These are phyloP conservation scores for Ascochyta lentis DNA, from an alignment of 2,329 filamentous ascomycete genomes.

Conservation along the genomic window DNA sequence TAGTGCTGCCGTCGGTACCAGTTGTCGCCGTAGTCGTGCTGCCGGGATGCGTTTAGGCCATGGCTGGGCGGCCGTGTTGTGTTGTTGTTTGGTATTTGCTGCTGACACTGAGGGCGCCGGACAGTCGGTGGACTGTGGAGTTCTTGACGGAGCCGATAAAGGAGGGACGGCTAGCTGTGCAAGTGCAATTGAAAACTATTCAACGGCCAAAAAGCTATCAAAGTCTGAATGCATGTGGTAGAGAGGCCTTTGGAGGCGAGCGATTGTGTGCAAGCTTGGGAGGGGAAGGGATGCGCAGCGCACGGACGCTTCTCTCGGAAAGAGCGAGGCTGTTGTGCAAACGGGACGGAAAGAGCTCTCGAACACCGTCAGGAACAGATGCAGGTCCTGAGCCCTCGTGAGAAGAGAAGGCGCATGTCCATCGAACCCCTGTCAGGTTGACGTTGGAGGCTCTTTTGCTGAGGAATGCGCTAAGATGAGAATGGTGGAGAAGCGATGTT, in stretches of 20 bases:
- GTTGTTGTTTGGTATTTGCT: conserved; percentile 31
- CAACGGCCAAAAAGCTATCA: conserved; percentile 44
- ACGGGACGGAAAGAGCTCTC: conserved; percentile 31
- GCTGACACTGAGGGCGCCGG: conserved; percentile 26
- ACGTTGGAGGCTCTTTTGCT: conserved; percentile 1
- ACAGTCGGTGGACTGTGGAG: conserved; percentile 25
- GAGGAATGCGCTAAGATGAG: conserved; percentile 21
- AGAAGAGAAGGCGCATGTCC: conserved; percentile 18
- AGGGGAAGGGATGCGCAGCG: conserved; percentile 19
- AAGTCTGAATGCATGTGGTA: conserved; percentile 36
- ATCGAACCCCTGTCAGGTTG: neutral
- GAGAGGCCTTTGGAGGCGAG: conserved; percentile 21
- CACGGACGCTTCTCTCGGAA: conserved; percentile 27
- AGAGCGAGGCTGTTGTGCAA: conserved; percentile 28
- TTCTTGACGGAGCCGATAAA: conserved; percentile 35
- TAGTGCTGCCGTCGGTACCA: conserved; percentile 22
- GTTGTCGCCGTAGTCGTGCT: conserved; percentile 19
- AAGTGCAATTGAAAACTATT: conserved; percentile 33
- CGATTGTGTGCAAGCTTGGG: conserved; percentile 13
- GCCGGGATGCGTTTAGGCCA: conserved; percentile 22
- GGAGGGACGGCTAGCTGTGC: conserved; percentile 37
- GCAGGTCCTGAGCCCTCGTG: conserved; percentile 18
- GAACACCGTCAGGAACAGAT: conserved; percentile 21
- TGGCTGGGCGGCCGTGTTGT: conserved; percentile 25
- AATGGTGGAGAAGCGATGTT: conserved; percentile 7